These are phyloP conservation scores for Cladophialophora bantiana DNA, from an alignment of 2,329 filamentous ascomycete genomes.

Conservation along the genomic window DNA sequence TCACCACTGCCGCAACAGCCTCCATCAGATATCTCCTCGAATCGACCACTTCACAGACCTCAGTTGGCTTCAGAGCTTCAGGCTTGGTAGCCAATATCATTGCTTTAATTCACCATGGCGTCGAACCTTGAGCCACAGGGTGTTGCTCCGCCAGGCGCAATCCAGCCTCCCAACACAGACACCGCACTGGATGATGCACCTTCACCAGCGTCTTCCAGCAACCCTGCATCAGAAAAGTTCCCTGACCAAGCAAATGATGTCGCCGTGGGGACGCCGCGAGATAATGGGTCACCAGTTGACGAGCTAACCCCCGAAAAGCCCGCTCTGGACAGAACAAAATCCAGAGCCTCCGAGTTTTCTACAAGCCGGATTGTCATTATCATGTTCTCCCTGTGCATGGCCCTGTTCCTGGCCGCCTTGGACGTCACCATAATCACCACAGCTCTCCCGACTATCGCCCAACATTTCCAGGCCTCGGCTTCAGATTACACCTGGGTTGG, in stretches of 20 bases:
- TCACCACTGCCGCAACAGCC: not conserved
- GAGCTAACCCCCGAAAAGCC: constrained; percentile 6
- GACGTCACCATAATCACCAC: constrained; percentile 62
- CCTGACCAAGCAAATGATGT: constrained; percentile 15
- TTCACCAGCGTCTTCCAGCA: constrained; percentile 16
- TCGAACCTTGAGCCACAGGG: not conserved
- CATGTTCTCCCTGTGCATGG: constrained; percentile 56
- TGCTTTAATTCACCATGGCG: constrained; percentile 2
- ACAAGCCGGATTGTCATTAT: constrained; percentile 52
- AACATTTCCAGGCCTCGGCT: constrained; percentile 51
- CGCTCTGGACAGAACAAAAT: constrained; percentile 35
- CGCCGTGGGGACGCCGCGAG: not conserved
- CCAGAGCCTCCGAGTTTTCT: constrained; percentile 49
- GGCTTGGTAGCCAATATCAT: not conserved
- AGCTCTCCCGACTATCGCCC: constrained; percentile 54
- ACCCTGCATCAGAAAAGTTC: constrained; percentile 21
- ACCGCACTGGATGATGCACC: not conserved
- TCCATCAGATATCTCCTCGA: not conserved
- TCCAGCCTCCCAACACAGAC: not conserved
- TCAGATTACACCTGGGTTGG: constrained; percentile 58
- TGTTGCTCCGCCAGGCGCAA: not conserved
- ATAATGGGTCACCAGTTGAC: not conserved
- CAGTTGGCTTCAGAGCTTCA: not conserved
- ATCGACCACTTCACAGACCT: not conserved
- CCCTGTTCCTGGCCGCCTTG: constrained; percentile 65